Evolutionary conservation across 2,329 filamentous ascomycete species (phyloP), one percentile per base, ranked within the genome.

Genomic region (Talaromyces sp.): DNA sequence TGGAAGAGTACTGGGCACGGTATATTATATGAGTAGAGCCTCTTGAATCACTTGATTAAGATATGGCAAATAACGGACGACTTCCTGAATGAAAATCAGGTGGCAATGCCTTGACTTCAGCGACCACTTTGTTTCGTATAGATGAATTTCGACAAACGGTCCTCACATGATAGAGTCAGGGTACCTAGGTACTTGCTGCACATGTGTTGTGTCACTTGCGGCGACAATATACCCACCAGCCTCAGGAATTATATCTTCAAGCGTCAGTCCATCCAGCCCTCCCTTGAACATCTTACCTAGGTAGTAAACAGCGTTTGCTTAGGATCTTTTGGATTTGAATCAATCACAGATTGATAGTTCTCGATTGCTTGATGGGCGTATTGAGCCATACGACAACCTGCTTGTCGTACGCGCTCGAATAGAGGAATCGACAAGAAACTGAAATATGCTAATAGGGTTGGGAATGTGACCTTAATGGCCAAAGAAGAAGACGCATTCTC

Each of bases 11-110:
- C 81, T 82, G 0, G 83, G 81, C 10, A 84, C 82, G 0, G 84
- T 78, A 0, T 81, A 75, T 56, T 84, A 78, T 1, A 84, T 73
- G 1, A 84, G 78, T 22, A 86, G 73, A 0, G 82, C 82, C 65
- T 87, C 84, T 66, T 76, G 78, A n/a, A 86, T 62, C 2, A 84
- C 72, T 17, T 82, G 81, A 57, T 86, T 76, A 0, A 86, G 74
- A 2, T 82, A 63, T 1, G 80, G 80, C 0, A 85, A 72, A 2
- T 64, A 64, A 61, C 84, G 80, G 0, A 86, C 64, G 67, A 69
- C 64, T 74, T 80, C 11, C 73, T 67, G 57, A 70, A 69, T 0
- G 77, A n/a, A 77, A 55, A 72, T 64, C 17, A 39, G 48, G 8
- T n/a, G 11, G 67, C 43, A 56, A 63, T 53, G 67, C 68, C 0